Conservation (phyloP, 305 asterid genomes). For the Nicotiana rustica region DNA sequence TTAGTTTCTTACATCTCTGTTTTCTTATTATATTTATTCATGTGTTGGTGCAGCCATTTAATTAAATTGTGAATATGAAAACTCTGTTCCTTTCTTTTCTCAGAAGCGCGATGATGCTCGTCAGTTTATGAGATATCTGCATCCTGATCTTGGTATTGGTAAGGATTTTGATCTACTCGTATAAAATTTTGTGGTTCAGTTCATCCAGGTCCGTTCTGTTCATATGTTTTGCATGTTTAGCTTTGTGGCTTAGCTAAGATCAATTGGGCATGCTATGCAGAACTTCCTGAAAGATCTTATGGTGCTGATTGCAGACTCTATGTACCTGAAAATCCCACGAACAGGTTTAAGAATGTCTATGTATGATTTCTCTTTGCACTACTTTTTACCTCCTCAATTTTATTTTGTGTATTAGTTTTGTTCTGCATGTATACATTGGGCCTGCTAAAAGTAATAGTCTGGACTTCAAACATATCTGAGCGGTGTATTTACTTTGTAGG, state of each 20-base stretch:
- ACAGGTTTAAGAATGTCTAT: slow-evolving; percentile 99
- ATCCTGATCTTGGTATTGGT: slow-evolving; percentile 97
- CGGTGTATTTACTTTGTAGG: slow-evolving; percentile 52
- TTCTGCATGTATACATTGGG: slow-evolving; percentile 30
- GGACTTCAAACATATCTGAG: slow-evolving; percentile 31
- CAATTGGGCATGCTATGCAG: slow-evolving; percentile 48
- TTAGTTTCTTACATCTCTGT: slow-evolving; percentile 2
- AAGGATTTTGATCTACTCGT: slow-evolving; percentile 41
- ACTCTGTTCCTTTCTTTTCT: slow-evolving; percentile 39
- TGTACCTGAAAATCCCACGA: slow-evolving; percentile 83
- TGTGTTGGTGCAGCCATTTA: slow-evolving; percentile 25
- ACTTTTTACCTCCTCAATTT: slow-evolving; percentile 15
- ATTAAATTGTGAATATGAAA: slow-evolving; percentile 19
- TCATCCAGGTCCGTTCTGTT: not conserved
- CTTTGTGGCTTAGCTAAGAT: slow-evolving; percentile 28
- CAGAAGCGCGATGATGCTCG: slow-evolving; percentile 97
- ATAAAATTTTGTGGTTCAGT: not conserved
- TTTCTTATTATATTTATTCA: not conserved
- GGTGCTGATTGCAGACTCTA: slow-evolving; percentile 95
- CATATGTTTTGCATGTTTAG: slow-evolving; percentile 12
- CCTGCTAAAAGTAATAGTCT: slow-evolving; percentile 30
- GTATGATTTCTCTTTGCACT: slow-evolving; percentile 69
- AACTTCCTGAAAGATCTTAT: slow-evolving; percentile 97
- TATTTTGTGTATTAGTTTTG: slow-evolving; percentile 34
- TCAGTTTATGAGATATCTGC: slow-evolving; percentile 84